These are phyloP conservation scores for Mucor plumbeus DNA, from an alignment of 371 early-diverging fungal species.

Conservation along the genomic window DNA sequence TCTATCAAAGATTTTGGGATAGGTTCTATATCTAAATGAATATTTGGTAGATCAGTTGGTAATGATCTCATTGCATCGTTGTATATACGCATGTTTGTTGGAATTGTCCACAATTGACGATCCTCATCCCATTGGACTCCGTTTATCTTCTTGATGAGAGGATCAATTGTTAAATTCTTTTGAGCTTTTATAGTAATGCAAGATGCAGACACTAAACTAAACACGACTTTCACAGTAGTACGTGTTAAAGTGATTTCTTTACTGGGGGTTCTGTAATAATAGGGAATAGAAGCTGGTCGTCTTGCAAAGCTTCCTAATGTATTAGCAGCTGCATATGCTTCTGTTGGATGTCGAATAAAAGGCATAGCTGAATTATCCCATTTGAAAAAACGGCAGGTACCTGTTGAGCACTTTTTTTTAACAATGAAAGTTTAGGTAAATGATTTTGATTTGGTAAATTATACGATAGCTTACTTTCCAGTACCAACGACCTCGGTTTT, in stretches of 20 bases:
- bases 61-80: slow-evolving; percentile 22
- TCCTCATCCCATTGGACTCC: slow-evolving; percentile 22
- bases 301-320: not conserved
- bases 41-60: slow-evolving; percentile 26
- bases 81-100: slow-evolving; percentile 30
- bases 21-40: slow-evolving; percentile 27
- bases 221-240: slow-evolving; percentile 22
- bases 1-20: slow-evolving; percentile 16
- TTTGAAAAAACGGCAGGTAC: slow-evolving; percentile 32
- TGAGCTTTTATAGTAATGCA: slow-evolving; percentile 27
- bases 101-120: slow-evolving; percentile 26
- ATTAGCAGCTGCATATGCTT: slow-evolving; percentile 25
- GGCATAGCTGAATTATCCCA: slow-evolving; percentile 44
- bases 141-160: slow-evolving; percentile 27
- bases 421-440: not conserved
- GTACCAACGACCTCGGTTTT: slow-evolving; percentile 42
- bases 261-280: not conserved
- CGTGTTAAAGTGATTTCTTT: not conserved
- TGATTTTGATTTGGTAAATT: not conserved
- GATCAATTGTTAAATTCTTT: slow-evolving; percentile 28
- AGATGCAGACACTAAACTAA: slow-evolving; percentile 24
- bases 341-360: slow-evolving; percentile 22
- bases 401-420: slow-evolving; percentile 33
- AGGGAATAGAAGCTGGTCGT: not conserved
- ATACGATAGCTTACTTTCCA: slow-evolving; percentile 29